A percentile compares a stretch with the other conserved stretches of the same genome.
Conservation (phyloP, 768 basidiomycete genomes). For the Kwoniella sp. region DNA sequence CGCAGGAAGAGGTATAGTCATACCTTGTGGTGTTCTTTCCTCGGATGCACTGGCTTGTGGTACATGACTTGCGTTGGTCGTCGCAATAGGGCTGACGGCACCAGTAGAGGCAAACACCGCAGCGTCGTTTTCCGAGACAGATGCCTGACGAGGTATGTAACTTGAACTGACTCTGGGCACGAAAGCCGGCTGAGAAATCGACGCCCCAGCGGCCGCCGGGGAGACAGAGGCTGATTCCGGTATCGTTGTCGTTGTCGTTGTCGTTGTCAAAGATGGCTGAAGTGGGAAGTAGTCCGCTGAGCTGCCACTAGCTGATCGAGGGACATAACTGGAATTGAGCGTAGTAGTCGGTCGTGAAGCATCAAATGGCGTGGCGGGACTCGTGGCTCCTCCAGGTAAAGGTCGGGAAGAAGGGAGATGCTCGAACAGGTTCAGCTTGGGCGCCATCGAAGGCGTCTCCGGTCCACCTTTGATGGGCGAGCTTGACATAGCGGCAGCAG, state of each 20-base stretch:
- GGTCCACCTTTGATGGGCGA: slow-evolving; percentile 21
- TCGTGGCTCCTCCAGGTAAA: neutral
- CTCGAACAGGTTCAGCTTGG: slow-evolving; percentile 26
- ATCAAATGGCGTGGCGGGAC: slow-evolving; percentile 6
- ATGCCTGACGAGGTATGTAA: slow-evolving; percentile 13
- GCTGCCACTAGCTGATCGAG: slow-evolving; percentile 17
- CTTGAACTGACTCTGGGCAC: slow-evolving; percentile 25
- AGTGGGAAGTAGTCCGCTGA: slow-evolving; percentile 32
- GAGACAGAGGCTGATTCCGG: neutral
- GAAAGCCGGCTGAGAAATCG: slow-evolving; percentile 9
- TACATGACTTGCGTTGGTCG: neutral
- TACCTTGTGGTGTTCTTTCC: neutral
- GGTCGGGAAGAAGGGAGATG: slow-evolving; percentile 24
- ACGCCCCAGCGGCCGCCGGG: slow-evolving; percentile 3
- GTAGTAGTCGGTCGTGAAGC: too few species aligned
- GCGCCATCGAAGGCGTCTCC: slow-evolving; percentile 13
- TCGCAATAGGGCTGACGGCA: neutral
- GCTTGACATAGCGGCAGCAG: neutral
- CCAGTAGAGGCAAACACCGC: neutral
- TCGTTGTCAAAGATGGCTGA: slow-evolving; percentile 9
- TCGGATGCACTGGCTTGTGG: neutral
- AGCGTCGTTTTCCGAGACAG: slow-evolving; percentile 1
- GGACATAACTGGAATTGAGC: slow-evolving; percentile 19
- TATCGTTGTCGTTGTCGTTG: too few species aligned
- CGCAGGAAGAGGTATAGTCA: neutral